Evolutionary conservation across 768 basidiomycete genomes (phyloP).

Genomic region (Peribolospora kevripleyi): DNA sequence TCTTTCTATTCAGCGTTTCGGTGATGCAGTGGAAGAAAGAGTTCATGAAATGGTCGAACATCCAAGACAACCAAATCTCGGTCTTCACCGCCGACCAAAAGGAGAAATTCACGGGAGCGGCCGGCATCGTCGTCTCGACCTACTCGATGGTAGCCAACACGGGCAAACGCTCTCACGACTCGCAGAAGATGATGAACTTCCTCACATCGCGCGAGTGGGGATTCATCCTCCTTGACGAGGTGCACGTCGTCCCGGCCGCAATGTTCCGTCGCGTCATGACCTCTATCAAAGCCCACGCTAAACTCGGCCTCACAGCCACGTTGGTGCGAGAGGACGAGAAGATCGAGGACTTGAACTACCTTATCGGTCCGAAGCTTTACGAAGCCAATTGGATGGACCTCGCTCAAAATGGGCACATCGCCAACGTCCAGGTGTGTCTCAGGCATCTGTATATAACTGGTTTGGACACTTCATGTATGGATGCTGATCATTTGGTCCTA

Average conservation of each 20-base stretch:
- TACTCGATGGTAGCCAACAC: constrained; percentile 99
- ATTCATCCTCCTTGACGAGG: constrained; percentile 89
- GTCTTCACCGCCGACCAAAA: constrained; percentile 93
- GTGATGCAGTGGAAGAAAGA: constrained; percentile 99
- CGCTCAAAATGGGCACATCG: constrained; percentile 96
- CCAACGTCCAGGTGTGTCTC: constrained; percentile 76
- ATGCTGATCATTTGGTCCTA: neutral
- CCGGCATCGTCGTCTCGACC: constrained; percentile 93
- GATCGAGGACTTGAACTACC: constrained; percentile 91
- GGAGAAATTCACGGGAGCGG: constrained; percentile 93
- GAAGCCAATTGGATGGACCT: constrained; percentile 99
- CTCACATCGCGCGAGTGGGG: constrained; percentile 97
- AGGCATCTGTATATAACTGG: neutral
- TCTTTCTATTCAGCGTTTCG: constrained; percentile 17
- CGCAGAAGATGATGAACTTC: constrained; percentile 99
- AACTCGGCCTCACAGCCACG: constrained; percentile 81
- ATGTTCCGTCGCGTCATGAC: constrained; percentile 97
- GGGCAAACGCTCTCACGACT: constrained; percentile 91
- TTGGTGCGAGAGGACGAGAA: constrained; percentile 98
- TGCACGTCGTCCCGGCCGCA: constrained; percentile 93
- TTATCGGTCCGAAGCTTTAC: constrained; percentile 97
- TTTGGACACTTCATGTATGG: neutral
- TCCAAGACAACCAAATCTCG: constrained; percentile 85
- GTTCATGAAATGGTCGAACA: constrained; percentile 96
- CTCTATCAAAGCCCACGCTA: constrained; percentile 95